These are phyloP conservation scores for Xylaria sp. DNA, from an alignment of 2,329 filamentous ascomycete genomes.

Conservation along the genomic window DNA sequence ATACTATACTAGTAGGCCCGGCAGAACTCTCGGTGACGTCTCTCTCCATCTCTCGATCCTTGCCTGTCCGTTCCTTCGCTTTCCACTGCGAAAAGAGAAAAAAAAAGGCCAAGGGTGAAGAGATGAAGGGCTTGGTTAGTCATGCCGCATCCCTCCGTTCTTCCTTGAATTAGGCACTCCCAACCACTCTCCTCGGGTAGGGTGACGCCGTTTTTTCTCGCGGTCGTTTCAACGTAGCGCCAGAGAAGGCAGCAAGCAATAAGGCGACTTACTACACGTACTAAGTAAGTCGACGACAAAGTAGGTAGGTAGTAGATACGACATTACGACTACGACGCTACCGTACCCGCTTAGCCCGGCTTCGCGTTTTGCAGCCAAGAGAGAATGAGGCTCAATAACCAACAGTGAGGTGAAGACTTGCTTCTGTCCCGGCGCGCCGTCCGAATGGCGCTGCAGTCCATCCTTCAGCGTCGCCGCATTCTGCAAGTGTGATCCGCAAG, in stretches of 20 bases:
- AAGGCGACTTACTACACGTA: constrained; percentile 13
- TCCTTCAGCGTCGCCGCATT: constrained; percentile 29
- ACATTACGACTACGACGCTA: constrained; percentile 14
- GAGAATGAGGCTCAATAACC: constrained; percentile 29
- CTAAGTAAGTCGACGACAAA: neutral
- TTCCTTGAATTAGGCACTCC: constrained; percentile 8
- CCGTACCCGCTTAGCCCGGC: constrained; percentile 20
- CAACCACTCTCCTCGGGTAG: neutral
- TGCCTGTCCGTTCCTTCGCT: neutral
- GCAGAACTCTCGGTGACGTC: constrained; percentile 31
- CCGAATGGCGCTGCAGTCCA: constrained; percentile 15
- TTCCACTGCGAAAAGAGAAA: neutral
- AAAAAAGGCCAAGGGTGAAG: neutral
- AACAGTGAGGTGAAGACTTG: neutral
- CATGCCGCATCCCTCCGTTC: constrained; percentile 17
- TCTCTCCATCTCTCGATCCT: neutral
- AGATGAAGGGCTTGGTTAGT: neutral
- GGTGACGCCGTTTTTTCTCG: constrained; percentile 23
- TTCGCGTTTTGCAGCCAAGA: constrained; percentile 26
- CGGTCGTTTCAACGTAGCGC: constrained; percentile 23
- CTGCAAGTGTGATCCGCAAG: constrained; percentile 22
- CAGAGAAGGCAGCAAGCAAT: constrained; percentile 19
- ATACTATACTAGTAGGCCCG: constrained; percentile 2
- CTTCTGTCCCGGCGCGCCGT: constrained; percentile 12
- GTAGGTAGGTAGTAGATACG: constrained; percentile 11